A percentile compares a stretch with the other conserved stretches of the same genome.
Evolutionary conservation across 1,284 basidiomycete genomes (phyloP).

Genomic region (Naganishia sp.): DNA sequence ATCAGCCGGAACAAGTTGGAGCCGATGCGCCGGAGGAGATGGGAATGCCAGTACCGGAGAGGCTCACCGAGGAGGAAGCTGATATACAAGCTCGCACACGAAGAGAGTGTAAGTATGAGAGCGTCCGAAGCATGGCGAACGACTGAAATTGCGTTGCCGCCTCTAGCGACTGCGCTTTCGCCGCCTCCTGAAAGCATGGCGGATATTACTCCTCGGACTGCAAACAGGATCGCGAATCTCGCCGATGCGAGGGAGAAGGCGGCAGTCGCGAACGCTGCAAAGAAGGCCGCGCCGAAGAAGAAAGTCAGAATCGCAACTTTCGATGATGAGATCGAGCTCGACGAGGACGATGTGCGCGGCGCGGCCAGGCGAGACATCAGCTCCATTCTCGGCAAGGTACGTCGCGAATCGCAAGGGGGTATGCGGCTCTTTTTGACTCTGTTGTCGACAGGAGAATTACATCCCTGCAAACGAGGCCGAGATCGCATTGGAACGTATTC

Average conservation of each 20-base stretch:
- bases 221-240: slow-evolving; percentile 50
- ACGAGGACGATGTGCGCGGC: slow-evolving; percentile 61
- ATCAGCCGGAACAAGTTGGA: slow-evolving; percentile 48
- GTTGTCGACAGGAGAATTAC: slow-evolving; percentile 61
- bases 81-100: slow-evolving; percentile 31
- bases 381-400: slow-evolving; percentile 66
- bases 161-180: slow-evolving; percentile 44
- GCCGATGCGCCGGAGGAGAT: neutral
- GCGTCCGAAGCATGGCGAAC: neutral
- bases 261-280: slow-evolving; percentile 56
- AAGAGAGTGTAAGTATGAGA: slow-evolving; percentile 40
- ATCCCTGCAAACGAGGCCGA: slow-evolving; percentile 78
- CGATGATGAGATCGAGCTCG: slow-evolving; percentile 76
- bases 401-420: slow-evolving; percentile 19
- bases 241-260: slow-evolving; percentile 48
- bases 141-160: neutral
- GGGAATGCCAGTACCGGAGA: neutral
- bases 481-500: slow-evolving; percentile 78
- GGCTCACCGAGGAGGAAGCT: slow-evolving; percentile 7
- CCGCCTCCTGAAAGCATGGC: slow-evolving; percentile 49
- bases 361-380: slow-evolving; percentile 68
- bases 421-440: neutral
- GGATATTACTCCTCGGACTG: slow-evolving; percentile 60
- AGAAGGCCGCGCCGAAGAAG: slow-evolving; percentile 65
- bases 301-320: slow-evolving; percentile 60